Conservation (phyloP, 2,329 filamentous ascomycete genomes). For the Aspergillus intermedius region DNA sequence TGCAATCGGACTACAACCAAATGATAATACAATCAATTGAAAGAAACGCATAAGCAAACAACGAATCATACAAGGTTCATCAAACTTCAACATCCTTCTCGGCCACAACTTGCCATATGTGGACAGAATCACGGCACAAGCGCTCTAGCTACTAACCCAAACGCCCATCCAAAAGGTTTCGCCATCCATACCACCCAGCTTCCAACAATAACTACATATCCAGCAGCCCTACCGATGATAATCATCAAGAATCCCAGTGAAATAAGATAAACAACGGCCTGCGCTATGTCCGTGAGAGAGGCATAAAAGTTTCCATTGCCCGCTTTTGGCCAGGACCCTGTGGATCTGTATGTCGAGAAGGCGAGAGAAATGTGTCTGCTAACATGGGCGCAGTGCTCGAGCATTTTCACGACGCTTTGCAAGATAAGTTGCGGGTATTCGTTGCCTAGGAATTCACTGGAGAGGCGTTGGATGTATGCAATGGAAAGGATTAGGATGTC, state of each 20-base stretch:
- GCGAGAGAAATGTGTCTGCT: constrained; percentile 17
- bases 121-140: constrained; percentile 15
- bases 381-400: constrained; percentile 25
- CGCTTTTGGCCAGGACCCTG: constrained; percentile 24
- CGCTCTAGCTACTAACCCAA: constrained; percentile 21
- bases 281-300: constrained; percentile 25
- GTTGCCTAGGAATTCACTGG: constrained; percentile 16
- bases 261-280: constrained; percentile 28
- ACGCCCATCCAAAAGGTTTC: constrained; percentile 27
- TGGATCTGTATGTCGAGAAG: constrained; percentile 26
- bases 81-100: too few relatives aligned
- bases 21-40: too few relatives aligned
- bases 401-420: constrained; percentile 24
- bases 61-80: too few relatives aligned
- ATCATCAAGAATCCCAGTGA: constrained; percentile 27
- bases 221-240: constrained; percentile 23
- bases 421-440: constrained; percentile 19
- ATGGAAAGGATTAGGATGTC: constrained; percentile 24
- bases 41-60: background rate
- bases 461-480: constrained; percentile 20
- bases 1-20: too few relatives aligned
- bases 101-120: too few relatives aligned
- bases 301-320: constrained; percentile 22
- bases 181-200: constrained; percentile 33
- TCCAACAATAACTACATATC: constrained; percentile 27